Evolutionary conservation across 805 yeast genomes (phyloP), one percentile per base, ranked within the genome.

Genomic region (Priceomyces castillae): DNA sequence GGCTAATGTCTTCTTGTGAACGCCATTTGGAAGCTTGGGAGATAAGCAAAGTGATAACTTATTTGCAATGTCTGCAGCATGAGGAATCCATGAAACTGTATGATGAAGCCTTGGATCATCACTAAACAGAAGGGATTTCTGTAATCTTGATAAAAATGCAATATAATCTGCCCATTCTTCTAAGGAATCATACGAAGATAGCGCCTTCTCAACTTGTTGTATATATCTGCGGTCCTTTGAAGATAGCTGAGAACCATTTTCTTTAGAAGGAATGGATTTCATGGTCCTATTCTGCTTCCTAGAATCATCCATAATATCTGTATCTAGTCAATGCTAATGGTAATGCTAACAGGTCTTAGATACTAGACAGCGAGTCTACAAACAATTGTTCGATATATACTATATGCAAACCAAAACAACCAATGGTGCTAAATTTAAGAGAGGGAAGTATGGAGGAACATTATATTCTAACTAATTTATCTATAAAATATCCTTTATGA

Each of bases 141-240:
- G 81, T 4, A 95, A 74, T 46, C 86, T 80, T 2, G 92, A 82
- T 36, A 95, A 70, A 59, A 88, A 90, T 17, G 97, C 84, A 44
- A 94, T 94, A 61, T 92, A 90, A 60, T 94, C 99, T 11, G 99
- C 98, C 99, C 99, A 94, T 68, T 94, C 99, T 25, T 82, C 86
- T 1, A 90, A 84, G 1, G 86, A 67, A 41, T 88, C 96, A 67
- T 92, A 92, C 15, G 79, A 72, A 5, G 77, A 74, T 17, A 94
- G 69, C 0, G 94, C 87, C 51, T 82, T 78, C 41, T 86, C 92
- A 10, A 92, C 76, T 44, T 76, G 81, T n/a, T 78, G 71, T 16
- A 73, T 67, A 56, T 82, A 84, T 46, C 85, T 81, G 65, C 79
- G 84, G 57, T 85, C 90, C 54, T 81, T 81, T 1, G 90, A 64